Conservation (phyloP, 2,329 filamentous ascomycete genomes). For the Fusarium temperatum region DNA sequence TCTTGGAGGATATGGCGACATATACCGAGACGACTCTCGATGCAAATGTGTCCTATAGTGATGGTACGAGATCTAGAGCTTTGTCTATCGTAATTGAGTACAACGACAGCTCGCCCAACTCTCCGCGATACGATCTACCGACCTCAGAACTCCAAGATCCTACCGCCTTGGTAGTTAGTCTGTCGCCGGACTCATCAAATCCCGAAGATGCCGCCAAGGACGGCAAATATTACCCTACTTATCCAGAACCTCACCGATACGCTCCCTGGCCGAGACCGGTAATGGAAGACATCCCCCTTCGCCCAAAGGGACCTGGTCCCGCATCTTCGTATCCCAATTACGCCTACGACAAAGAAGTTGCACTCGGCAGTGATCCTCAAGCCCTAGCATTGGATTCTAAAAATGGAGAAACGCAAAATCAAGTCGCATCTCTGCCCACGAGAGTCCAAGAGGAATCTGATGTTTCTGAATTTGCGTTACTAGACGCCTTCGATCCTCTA, state of each 20-base stretch:
- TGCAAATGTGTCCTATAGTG: not conserved
- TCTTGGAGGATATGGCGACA: slow-evolving; percentile 13
- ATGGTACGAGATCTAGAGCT: not conserved
- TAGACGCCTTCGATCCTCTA: not conserved
- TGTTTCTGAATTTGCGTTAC: not conserved
- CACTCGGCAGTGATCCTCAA: not conserved
- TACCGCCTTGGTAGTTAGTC: too few relatives aligned
- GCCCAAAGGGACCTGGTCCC: too few relatives aligned
- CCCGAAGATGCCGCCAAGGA: too few relatives aligned
- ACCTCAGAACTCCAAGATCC: accelerated
- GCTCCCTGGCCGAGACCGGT: too few relatives aligned
- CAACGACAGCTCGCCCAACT: accelerated
- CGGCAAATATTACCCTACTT: too few relatives aligned
- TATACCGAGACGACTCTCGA: slow-evolving; percentile 6
- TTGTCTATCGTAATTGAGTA: not conserved
- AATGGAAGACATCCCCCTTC: not conserved
- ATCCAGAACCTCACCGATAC: too few relatives aligned
- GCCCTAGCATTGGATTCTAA: not conserved
- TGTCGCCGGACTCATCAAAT: too few relatives aligned
- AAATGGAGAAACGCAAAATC: not conserved
- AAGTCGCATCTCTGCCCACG: not conserved
- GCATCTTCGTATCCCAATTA: not conserved
- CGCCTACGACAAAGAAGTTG: not conserved
- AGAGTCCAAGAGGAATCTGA: not conserved
- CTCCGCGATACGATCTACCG: accelerated